A percentile compares a stretch with the other conserved stretches of the same genome.
Evolutionary conservation across 2,329 filamentous ascomycete species (phyloP).

Genomic region (Lachnellula occidentalis): DNA sequence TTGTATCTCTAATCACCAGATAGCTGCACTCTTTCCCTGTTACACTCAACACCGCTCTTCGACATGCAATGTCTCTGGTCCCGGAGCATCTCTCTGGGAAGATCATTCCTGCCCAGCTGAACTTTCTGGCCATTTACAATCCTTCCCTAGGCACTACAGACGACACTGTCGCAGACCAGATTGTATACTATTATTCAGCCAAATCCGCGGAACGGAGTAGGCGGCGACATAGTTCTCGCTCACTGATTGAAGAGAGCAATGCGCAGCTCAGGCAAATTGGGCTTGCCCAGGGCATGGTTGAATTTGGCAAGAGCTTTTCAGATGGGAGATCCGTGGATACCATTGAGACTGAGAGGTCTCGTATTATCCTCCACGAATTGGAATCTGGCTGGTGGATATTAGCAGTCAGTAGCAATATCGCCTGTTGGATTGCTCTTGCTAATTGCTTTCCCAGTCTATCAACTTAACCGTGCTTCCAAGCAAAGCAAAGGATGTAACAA

Average conservation of each 20-base stretch:
- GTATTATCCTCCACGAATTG: slow-evolving; percentile 79
- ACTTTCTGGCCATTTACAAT: slow-evolving; percentile 93
- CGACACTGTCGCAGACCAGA: slow-evolving; percentile 65
- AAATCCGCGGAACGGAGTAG: slow-evolving; percentile 8
- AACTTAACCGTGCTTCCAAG: slow-evolving; percentile 70
- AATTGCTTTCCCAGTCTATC: slow-evolving; percentile 54
- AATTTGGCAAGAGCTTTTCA: slow-evolving; percentile 85
- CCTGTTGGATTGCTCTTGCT: slow-evolving; percentile 7
- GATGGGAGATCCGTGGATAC: slow-evolving; percentile 70
- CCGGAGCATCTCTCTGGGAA: slow-evolving; percentile 13
- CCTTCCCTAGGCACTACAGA: slow-evolving; percentile 65
- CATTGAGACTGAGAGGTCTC: slow-evolving; percentile 85
- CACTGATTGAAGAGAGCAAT: slow-evolving; percentile 49
- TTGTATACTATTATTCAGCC: slow-evolving; percentile 73
- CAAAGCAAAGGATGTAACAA: slow-evolving; percentile 40
- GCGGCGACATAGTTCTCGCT: slow-evolving; percentile 1
- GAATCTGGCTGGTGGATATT: slow-evolving; percentile 95
- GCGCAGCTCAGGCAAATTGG: slow-evolving; percentile 89
- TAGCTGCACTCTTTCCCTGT: not conserved
- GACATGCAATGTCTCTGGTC: slow-evolving; percentile 27
- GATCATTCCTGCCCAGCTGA: slow-evolving; percentile 67
- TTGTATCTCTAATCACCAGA: not conserved
- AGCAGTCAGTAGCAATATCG: slow-evolving; percentile 55
- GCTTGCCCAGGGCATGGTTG: slow-evolving; percentile 92
- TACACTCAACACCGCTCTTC: not conserved